Evolutionary conservation across 495 filamentous ascomycete species (phyloP).

Genomic region (Stereocaulon alpinum): DNA sequence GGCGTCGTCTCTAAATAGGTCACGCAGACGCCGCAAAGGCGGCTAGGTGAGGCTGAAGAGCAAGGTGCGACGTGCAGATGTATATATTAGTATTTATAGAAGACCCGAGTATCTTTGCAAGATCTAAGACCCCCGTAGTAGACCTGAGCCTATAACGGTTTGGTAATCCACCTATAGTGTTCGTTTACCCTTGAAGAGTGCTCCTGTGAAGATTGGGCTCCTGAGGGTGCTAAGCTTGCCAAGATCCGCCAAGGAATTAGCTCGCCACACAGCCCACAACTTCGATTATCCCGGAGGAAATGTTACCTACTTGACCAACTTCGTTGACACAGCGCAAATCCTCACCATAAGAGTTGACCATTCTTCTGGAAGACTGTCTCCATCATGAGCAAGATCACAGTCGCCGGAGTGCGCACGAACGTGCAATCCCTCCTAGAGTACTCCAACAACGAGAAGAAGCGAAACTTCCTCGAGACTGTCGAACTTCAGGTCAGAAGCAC

Average conservation of each 20-base stretch:
- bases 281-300: neutral
- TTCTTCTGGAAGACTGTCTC: conserved; percentile 51
- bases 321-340: conserved; percentile 41
- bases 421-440: conserved; percentile 84
- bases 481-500: conserved; percentile 29
- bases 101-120: neutral
- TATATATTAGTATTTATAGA: neutral
- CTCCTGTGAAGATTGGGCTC: neutral
- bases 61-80: neutral
- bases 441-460: conserved; percentile 95
- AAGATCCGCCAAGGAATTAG: neutral
- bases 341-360: conserved; percentile 54
- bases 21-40: conserved; percentile 1
- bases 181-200: too few relatives aligned
- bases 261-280: conserved; percentile 5
- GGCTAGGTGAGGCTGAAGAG: conserved; percentile 12
- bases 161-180: neutral
- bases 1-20: conserved; percentile 7
- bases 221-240: neutral
- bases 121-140: neutral
- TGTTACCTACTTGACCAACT: neutral
- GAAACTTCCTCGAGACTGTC: conserved; percentile 98
- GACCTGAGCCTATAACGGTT: neutral
- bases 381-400: conserved; percentile 80
- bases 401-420: conserved; percentile 94